Base-by-base conservation (phyloP, 2,329 filamentous ascomycete genomes). In the Dothideomycetes sp. region DNA sequence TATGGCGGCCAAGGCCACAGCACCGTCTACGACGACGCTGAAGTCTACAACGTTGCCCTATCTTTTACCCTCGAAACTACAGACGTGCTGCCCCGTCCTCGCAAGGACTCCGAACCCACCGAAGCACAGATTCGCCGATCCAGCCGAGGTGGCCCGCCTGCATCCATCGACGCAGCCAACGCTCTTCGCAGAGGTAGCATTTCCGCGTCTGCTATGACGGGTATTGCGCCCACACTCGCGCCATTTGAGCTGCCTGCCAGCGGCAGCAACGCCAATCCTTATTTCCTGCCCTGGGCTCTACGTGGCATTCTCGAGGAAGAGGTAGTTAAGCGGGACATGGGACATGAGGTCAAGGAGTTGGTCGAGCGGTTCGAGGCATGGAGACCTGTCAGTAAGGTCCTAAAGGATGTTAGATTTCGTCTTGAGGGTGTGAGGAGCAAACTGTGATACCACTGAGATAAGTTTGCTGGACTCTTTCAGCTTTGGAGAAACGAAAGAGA, bases 331-430 rank as follows among this genome's bases (percentile, higher is more conserved):
- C 84, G 77, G 16, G 83, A 93, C 55, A 64, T 94, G 14, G 76
- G 76, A 22, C 63, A 71, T 2, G 91, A 98, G 62, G 86, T 85
- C 5, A 74, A 75, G 44, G 75, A 86, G 53, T 61, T 98, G 37
- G 66, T 98, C n/a, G 70, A 69, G 44, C 79, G 94, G 59, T 98
- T 96, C 60, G 88, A 96, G 57, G 78, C 84, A 38, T 98, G 91
- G 91, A 88, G 83, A 55, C 91, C 91, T 1, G 72, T 70, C 0
- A 94, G 80, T 5, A 98, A 96, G 65, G 84, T 84, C 32, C 64
- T 98, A 42, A 94, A 91, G 63, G 91, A 98, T 61, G 88, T 98
- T 34, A 94, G 94, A 61, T 96, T 93, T 61, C 73, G 91, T 45
- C 68, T 98, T 15, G 91, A 96, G 63, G 89, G 82, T 3, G 84